phyloP scores from a whole-genome alignment of 192 early-diverging fungal genomes.

The Spizellomyces sp. region DNA sequence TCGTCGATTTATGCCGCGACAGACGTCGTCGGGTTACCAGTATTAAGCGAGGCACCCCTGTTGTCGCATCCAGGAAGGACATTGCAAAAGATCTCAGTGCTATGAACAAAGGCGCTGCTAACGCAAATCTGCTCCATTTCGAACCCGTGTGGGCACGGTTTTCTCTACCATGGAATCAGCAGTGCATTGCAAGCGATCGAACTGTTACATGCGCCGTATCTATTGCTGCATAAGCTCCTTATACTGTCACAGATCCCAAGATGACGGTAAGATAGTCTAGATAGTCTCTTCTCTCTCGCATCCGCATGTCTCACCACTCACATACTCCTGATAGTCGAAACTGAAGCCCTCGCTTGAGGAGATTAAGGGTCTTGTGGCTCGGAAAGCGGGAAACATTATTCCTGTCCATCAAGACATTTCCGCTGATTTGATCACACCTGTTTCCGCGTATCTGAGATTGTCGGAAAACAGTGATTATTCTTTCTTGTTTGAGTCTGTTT shows the following conservation, averaged over 20 bases:
- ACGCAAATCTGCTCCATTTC: background rate
- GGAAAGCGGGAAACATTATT: slow-evolving; percentile 49
- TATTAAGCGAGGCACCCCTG: slow-evolving; percentile 20
- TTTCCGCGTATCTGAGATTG: slow-evolving; percentile 92
- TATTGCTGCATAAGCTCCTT: too few relatives aligned
- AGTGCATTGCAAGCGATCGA: background rate
- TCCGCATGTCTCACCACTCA: too few relatives aligned
- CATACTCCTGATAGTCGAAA: background rate
- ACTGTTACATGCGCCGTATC: too few relatives aligned
- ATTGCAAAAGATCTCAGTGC: slow-evolving; percentile 31
- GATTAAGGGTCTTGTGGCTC: slow-evolving; percentile 13
- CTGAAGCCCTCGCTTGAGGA: slow-evolving; percentile 35
- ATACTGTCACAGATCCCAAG: background rate
- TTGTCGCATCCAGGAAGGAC: slow-evolving; percentile 21
- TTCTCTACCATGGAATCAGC: slow-evolving; percentile 30
- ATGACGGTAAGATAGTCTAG: background rate
- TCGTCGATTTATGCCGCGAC: slow-evolving; percentile 44
- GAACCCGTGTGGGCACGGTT: slow-evolving; percentile 39
- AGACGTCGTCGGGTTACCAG: slow-evolving; percentile 43
- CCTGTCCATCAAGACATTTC: slow-evolving; percentile 88
- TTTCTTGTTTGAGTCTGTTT: slow-evolving; percentile 93
- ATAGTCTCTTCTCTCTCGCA: too few relatives aligned
- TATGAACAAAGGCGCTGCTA: background rate
- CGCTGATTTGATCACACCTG: slow-evolving; percentile 93
- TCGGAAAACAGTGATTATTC: slow-evolving; percentile 70